Evolutionary conservation across 148 eudicot genomes (phyloP), one percentile per base, ranked within the genome.

Genomic region (Amaranthus hypochondriacus): DNA sequence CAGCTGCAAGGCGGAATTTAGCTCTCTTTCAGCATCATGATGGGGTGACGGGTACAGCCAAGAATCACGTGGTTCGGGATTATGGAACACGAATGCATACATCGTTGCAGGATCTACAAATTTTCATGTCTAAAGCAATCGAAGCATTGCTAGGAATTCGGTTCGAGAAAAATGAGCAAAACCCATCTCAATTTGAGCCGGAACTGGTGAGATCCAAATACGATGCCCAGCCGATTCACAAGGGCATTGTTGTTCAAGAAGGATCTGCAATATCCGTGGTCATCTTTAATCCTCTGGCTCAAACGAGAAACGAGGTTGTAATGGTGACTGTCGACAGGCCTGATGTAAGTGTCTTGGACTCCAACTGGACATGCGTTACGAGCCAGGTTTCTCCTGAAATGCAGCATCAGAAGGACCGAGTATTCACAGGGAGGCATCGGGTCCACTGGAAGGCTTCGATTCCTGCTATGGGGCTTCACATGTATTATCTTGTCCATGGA

Each of bases 21-120:
- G 99, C 99, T 68, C 94, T 96, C n/a, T 96, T 92, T 83, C 99
- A 96, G 85, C 99, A 96, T 75, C 99, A 96, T 68, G 99, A 96
- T 81, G 99, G 99, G 57, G 97, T 96, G 42, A 96, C 99, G 46
- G 99, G 99, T 57, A 96, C 99, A 13, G 99, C 99, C 48, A 96
- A 90, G 84, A 86, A 90, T 73, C 97, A 96, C 75, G 99, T 96
- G 74, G 97, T 96, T 55, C 77, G 83, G 76, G 99, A 96, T 81
- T 96, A 96, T 74, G 99, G 99, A 54, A 80, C 82, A 49, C 85
- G 99, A 71, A 96, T 96, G 99, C 92, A 96, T 80, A 87, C 93
- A 28, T 91, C 99, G 66, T 82, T 96, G 74, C 87, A 86, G 72
- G 99, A 96, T 83, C 81, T 96, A 76, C 92, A 92, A 70, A 86